These are phyloP conservation scores for Brassica nigra DNA, from an alignment of 345 rosid genomes.

Conservation along the genomic window DNA sequence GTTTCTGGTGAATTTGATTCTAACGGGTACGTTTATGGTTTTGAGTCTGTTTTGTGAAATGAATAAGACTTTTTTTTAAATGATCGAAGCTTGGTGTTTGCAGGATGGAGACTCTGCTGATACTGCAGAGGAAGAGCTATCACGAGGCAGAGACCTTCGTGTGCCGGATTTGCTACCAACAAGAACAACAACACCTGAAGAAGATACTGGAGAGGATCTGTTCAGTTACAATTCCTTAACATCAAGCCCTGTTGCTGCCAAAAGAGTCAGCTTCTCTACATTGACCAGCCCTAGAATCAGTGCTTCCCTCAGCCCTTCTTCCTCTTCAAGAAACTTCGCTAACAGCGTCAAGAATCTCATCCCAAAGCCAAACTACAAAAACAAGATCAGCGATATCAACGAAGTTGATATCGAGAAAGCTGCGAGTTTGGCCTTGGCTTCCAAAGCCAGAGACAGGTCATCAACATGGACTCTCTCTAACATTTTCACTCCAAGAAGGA, in stretches of 20 bases:
- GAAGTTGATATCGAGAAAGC: conserved; percentile 76
- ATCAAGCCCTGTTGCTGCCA: not conserved
- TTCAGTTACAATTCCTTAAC: not conserved
- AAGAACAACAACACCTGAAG: not conserved
- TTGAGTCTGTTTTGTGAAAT: conserved; percentile 11
- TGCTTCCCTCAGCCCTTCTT: not conserved
- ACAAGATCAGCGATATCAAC: conserved; percentile 43
- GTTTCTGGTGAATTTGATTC: conserved; percentile 14
- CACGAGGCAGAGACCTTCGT: conserved; percentile 25
- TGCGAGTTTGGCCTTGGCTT: conserved; percentile 61
- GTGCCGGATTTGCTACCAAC: not conserved
- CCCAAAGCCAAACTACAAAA: conserved; percentile 47
- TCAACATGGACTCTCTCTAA: conserved; percentile 61
- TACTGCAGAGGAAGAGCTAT: conserved; percentile 69
- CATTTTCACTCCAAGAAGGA: conserved; percentile 57
- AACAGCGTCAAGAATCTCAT: not conserved
- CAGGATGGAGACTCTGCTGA: conserved; percentile 60
- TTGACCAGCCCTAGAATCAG: not conserved
- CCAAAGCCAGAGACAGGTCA: conserved; percentile 49
- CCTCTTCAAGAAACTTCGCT: not conserved
- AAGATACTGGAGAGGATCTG: not conserved
- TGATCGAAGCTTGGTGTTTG: not conserved
- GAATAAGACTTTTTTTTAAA: not conserved
- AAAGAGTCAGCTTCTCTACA: not conserved
- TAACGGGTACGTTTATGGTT: conserved; percentile 27